Conservation (phyloP, 768 basidiomycete genomes). For the Collybia nuda region DNA sequence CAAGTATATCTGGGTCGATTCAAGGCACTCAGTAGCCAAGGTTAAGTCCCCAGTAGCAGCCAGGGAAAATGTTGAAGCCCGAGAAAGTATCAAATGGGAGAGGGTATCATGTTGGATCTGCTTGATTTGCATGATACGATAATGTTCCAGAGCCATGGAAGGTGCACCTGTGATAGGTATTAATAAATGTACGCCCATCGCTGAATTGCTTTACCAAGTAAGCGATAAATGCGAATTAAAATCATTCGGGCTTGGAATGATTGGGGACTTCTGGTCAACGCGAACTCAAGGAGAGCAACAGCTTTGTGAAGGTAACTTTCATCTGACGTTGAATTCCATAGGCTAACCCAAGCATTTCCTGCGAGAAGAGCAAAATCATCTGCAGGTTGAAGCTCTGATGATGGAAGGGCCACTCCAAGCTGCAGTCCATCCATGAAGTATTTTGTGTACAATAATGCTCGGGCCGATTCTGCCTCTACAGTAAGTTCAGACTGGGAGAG, state of each 20-base stretch:
- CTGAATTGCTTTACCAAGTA: slow-evolving; percentile 56
- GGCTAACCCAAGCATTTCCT: slow-evolving; percentile 61
- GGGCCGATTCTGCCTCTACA: slow-evolving; percentile 52
- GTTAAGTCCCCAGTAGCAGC: slow-evolving; percentile 77
- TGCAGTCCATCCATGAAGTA: slow-evolving; percentile 69
- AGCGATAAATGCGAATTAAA: slow-evolving; percentile 78
- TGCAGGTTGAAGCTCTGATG: slow-evolving; percentile 82
- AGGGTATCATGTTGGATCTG: slow-evolving; percentile 89
- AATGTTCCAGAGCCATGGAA: slow-evolving; percentile 74
- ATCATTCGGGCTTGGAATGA: slow-evolving; percentile 78
- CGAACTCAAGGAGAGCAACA: slow-evolving; percentile 68
- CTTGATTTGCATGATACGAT: slow-evolving; percentile 74
- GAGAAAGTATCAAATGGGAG: slow-evolving; percentile 77
- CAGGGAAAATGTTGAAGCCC: slow-evolving; percentile 77
- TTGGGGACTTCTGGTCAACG: slow-evolving; percentile 68
- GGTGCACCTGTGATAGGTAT: slow-evolving; percentile 56
- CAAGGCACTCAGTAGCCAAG: slow-evolving; percentile 71
- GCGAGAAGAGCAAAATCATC: slow-evolving; percentile 84
- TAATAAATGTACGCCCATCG: not conserved
- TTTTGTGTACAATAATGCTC: slow-evolving; percentile 50
- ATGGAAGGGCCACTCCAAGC: slow-evolving; percentile 63
- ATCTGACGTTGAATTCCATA: slow-evolving; percentile 59
- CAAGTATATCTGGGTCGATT: slow-evolving; percentile 79
- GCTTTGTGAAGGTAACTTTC: slow-evolving; percentile 65
- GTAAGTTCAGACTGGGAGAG: slow-evolving; percentile 50